phyloP scores from a whole-genome alignment of 768 basidiomycete genomes.

The Roridomyces roridus region DNA sequence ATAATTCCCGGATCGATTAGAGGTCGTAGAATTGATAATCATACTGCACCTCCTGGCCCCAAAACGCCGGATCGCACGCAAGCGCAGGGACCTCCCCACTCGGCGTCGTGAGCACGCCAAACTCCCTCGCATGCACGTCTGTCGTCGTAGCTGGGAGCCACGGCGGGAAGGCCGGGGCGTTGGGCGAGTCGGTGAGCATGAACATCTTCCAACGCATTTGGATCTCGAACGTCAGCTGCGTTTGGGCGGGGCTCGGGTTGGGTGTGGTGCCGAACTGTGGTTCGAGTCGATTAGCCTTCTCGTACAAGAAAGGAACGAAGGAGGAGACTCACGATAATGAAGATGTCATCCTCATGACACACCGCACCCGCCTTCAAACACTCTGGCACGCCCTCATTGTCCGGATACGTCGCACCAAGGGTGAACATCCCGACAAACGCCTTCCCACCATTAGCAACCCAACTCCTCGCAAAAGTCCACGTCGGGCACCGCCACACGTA shows the following conservation, averaged over 20 bases:
- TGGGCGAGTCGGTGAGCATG: background rate
- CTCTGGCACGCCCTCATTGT: slow-evolving; percentile 58
- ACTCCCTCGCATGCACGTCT: background rate
- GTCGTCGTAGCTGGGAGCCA: background rate
- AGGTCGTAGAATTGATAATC: background rate
- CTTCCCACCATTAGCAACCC: slow-evolving; percentile 64
- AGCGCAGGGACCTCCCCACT: background rate
- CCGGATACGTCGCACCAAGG: slow-evolving; percentile 74
- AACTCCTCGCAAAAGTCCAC: slow-evolving; percentile 75
- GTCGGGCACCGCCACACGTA: slow-evolving; percentile 49
- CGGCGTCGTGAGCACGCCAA: background rate
- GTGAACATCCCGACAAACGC: slow-evolving; percentile 70
- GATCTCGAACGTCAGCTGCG: no score
- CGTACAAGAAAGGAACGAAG: no score
- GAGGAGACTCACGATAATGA: slow-evolving; percentile 52
- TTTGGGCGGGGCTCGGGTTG: no score
- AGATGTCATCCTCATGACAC: slow-evolving; percentile 84
- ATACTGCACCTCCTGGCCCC: background rate
- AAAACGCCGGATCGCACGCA: background rate
- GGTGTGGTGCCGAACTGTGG: background rate
- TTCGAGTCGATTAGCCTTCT: no score
- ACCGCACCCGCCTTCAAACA: slow-evolving; percentile 64
- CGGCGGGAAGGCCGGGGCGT: no score
- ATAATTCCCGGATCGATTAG: no score
- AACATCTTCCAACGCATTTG: background rate